Evolutionary conservation across 208 protist genomes (phyloP).

Genomic region (Tritrichomonas foetus): DNA sequence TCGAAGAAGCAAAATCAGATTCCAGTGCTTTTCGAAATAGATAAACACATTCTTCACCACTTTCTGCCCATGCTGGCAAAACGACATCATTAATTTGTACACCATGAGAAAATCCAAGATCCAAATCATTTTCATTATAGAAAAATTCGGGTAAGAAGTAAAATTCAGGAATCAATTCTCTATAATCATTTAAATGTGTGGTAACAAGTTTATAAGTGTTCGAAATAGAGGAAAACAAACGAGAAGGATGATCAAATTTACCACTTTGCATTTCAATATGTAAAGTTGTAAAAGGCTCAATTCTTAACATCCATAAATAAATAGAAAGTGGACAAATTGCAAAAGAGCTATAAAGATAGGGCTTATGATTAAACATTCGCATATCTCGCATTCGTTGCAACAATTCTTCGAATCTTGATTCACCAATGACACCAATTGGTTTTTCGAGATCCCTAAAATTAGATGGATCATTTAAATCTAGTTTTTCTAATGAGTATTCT

Average conservation of each 20-base stretch:
- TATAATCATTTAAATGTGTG: neutral
- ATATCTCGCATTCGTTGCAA: slow-evolving; percentile 38
- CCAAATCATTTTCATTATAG: slow-evolving; percentile 54
- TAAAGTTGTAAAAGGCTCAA: slow-evolving; percentile 52
- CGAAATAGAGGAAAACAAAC: neutral
- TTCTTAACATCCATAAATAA: slow-evolving; percentile 47
- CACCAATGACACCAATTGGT: slow-evolving; percentile 66
- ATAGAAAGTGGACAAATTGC: slow-evolving; percentile 83
- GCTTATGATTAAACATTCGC: slow-evolving; percentile 53
- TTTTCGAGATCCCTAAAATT: slow-evolving; percentile 56
- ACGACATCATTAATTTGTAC: slow-evolving; percentile 43
- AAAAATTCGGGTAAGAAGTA: slow-evolving; percentile 62
- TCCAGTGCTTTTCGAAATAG: slow-evolving; percentile 69
- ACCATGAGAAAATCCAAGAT: slow-evolving; percentile 54
- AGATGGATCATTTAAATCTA: slow-evolving; percentile 50
- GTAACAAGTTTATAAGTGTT: neutral
- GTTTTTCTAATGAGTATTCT: neutral
- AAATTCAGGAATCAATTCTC: slow-evolving; percentile 64
- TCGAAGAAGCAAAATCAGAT: slow-evolving; percentile 52
- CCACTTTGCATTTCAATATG: slow-evolving; percentile 63
- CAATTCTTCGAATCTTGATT: slow-evolving; percentile 43
- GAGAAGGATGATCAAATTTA: slow-evolving; percentile 65
- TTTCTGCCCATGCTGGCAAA: slow-evolving; percentile 49
- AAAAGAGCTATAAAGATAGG: slow-evolving; percentile 95
- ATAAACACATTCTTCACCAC: neutral